A percentile compares a stretch with the other conserved stretches of the same genome.
Conservation (phyloP, 345 rosid genomes). For the Camelina hispida region DNA sequence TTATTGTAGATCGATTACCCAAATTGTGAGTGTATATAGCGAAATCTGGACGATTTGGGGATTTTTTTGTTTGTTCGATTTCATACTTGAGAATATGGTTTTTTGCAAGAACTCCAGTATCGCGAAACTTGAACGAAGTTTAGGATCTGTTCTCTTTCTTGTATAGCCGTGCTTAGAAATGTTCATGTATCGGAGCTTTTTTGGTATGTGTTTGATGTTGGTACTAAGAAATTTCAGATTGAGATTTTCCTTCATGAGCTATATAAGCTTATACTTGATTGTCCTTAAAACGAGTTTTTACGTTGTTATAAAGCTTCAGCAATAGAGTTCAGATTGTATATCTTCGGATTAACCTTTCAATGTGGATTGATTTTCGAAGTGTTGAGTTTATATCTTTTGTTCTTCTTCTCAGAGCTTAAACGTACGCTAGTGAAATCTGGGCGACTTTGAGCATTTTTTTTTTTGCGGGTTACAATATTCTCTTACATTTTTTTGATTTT, state of each 20-base stretch:
- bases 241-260: background rate
- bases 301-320: background rate
- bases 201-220: too few relatives aligned
- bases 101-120: background rate
- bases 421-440: background rate
- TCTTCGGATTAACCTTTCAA: too few relatives aligned
- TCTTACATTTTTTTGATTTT: background rate
- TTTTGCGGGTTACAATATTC: background rate
- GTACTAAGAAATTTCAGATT: too few relatives aligned
- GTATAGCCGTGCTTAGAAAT: background rate
- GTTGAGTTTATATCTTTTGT: too few relatives aligned
- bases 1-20: background rate
- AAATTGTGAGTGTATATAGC: background rate
- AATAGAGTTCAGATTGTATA: too few relatives aligned
- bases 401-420: too few relatives aligned
- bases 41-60: background rate
- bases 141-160: background rate
- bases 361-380: too few relatives aligned
- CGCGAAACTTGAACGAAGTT: background rate
- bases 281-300: background rate
- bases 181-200: background rate
- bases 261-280: background rate
- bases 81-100: background rate
- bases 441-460: background rate
- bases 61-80: background rate